A percentile compares a stretch with the other conserved stretches of the same genome.
Evolutionary conservation across 1,139 yeast genomes (phyloP).

Genomic region (Geotrichum siamense): DNA sequence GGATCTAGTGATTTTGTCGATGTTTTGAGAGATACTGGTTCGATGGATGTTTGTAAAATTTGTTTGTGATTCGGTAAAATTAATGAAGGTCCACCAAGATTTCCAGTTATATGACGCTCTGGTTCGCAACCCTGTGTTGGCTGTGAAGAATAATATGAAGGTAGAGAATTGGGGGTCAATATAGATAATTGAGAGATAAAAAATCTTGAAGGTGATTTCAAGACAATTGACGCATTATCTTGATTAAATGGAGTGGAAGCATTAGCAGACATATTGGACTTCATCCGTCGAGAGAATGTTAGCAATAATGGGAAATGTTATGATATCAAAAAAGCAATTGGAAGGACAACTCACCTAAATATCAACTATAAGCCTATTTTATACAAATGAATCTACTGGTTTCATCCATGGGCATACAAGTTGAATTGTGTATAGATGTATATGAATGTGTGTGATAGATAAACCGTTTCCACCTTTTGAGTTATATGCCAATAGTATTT

Average conservation of each 20-base stretch:
- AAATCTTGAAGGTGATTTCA: conserved; percentile 24
- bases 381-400: too few relatives aligned
- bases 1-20: conserved; percentile 14
- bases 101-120: conserved; percentile 17
- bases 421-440: too few relatives aligned
- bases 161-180: background rate
- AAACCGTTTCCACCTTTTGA: too few relatives aligned
- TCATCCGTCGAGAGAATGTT: too few relatives aligned
- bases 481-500: too few relatives aligned
- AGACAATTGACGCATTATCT: conserved; percentile 8
- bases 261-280: background rate
- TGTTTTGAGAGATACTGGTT: conserved; percentile 7
- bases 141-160: conserved; percentile 9
- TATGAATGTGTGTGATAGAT: too few relatives aligned
- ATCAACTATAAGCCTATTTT: too few relatives aligned
- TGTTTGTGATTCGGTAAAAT: conserved; percentile 15
- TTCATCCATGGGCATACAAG: too few relatives aligned
- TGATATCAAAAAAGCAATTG: too few relatives aligned
- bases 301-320: too few relatives aligned
- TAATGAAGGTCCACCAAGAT: conserved; percentile 17
- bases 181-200: conserved; percentile 19
- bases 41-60: conserved; percentile 8
- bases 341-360: too few relatives aligned
- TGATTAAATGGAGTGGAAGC: background rate
- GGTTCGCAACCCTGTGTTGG: conserved; percentile 1